Evolutionary conservation across 169 alveolate genomes (phyloP).

Genomic region (Cryptosporidium parvum): DNA sequence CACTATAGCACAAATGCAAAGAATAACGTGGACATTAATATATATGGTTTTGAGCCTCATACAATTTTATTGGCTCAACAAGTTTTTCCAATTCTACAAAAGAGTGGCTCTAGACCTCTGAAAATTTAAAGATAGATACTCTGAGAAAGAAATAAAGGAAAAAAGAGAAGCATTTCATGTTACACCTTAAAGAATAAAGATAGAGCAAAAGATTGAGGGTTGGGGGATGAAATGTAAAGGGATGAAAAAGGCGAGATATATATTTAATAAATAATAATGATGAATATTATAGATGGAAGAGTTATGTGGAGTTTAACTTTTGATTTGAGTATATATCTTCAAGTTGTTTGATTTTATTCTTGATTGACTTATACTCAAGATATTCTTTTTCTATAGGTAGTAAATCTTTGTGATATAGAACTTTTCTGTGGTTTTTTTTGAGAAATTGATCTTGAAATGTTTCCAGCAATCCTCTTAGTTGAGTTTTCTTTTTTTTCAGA

Average conservation of each 20-base stretch:
- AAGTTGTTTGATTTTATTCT: conserved; percentile 84
- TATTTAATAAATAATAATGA: background rate
- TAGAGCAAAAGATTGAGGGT: too few relatives aligned
- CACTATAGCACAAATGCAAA: background rate
- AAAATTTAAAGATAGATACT: conserved; percentile 2
- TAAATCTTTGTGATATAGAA: conserved; percentile 90
- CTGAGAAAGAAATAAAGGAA: background rate
- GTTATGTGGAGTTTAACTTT: background rate
- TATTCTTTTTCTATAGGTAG: conserved; percentile 91
- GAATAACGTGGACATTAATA: conserved; percentile 10
- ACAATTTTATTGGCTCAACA: conserved; percentile 29
- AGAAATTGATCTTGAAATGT: conserved; percentile 88
- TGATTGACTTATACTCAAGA: conserved; percentile 88
- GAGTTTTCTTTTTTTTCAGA: conserved; percentile 83
- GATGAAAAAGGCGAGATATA: background rate
- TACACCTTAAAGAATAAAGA: too few relatives aligned
- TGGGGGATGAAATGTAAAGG: too few relatives aligned
- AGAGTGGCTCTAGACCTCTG: conserved; percentile 66
- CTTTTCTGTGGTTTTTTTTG: conserved; percentile 88
- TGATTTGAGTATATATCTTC: conserved; percentile 77
- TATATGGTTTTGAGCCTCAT: conserved; percentile 61
- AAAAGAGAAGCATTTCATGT: too few relatives aligned
- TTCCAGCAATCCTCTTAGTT: conserved; percentile 86
- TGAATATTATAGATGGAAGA: background rate
- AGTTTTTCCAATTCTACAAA: background rate